Base-by-base conservation (phyloP, 805 yeast genomes). In the Candida hispaniensis region DNA sequence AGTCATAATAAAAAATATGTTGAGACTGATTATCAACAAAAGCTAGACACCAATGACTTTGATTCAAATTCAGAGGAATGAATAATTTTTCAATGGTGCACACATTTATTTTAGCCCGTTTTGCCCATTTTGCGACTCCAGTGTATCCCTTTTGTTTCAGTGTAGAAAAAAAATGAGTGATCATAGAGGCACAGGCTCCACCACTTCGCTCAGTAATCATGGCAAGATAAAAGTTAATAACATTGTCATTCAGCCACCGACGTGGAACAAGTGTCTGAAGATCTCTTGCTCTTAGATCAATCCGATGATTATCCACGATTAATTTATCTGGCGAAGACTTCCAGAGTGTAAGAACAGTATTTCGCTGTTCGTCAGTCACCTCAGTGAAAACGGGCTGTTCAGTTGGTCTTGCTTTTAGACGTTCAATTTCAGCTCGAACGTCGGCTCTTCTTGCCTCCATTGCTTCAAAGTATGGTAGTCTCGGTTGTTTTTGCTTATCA, bases 21-120 rank as follows among this genome's bases (percentile, higher is more conserved):
- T 67, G 64, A 4, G 63, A 57, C 26, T 56, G 57, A 41, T 83
- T 70, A 54, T 91, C 76, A 14, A 88, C 65, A 23, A 77, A 78
- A 0, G 88, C 85, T 17, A 85, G 58, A 2, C 93, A 91, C 98
- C 98, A 91, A 56, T 91, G 98, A 1, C 86, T 70, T 39, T 75
- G 73, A 57, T 71, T 67, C 14, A 79, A 61, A 48, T 91, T 91
- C n/a, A 91, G 75, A 0, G 98, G 98, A 7, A 80, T 75, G 42
- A 88, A 65, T 7, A 91, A 65, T 41, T 69, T 62, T 27, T 77
- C 78, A 45, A 79, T 60, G 26, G 69, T 65, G 3, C 72, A 64
- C 6, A 88, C 73, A 43, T 75, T 69, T 34, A 71, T 66, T 46
- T 78, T 76, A 39, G 79, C 74, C 32, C 88, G 67, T 47, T 74